phyloP scores from a whole-genome alignment of 2,329 filamentous ascomycete species.

The Penicillium sp. region DNA sequence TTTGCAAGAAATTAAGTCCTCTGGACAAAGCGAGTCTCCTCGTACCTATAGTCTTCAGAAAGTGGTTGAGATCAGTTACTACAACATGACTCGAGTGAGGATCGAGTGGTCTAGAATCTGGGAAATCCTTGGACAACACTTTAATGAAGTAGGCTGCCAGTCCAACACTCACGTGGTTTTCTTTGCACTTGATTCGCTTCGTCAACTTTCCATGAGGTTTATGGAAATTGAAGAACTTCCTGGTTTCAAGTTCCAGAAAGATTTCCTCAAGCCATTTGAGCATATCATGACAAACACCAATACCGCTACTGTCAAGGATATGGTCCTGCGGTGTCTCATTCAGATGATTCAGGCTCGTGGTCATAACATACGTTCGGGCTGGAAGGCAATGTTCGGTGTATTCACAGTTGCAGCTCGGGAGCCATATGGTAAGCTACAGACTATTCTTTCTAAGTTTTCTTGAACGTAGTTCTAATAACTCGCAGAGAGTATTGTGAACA shows the following conservation, averaged over 20 bases:
- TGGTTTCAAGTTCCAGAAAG: conserved; percentile 99
- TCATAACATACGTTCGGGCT: conserved; percentile 94
- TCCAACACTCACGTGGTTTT: conserved; percentile 96
- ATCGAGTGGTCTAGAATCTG: conserved; percentile 99
- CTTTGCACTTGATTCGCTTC: conserved; percentile 90
- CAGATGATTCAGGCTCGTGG: conserved; percentile 99
- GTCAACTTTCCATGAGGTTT: conserved; percentile 96
- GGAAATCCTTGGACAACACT: conserved; percentile 96
- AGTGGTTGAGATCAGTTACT: conserved; percentile 97
- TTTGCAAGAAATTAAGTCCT: conserved; percentile 98
- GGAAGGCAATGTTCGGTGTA: conserved; percentile 99
- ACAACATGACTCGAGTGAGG: conserved; percentile 98
- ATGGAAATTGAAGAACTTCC: conserved; percentile 97
- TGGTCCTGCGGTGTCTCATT: conserved; percentile 91
- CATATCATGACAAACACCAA: conserved; percentile 92
- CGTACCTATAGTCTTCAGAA: conserved; percentile 97
- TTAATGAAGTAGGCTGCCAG: conserved; percentile 95
- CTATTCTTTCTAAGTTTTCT: not conserved
- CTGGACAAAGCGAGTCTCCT: conserved; percentile 90
- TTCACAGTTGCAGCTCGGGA: conserved; percentile 94
- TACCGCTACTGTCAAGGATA: conserved; percentile 91
- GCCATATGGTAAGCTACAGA: conserved; percentile 59
- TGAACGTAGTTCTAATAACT: not conserved
- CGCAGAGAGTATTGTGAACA: conserved; percentile 84
- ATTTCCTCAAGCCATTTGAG: conserved; percentile 97